A percentile compares a stretch with the other conserved stretches of the same genome.
phyloP scores from a whole-genome alignment of 2,329 filamentous ascomycete species.

The Epichloe sp. region DNA sequence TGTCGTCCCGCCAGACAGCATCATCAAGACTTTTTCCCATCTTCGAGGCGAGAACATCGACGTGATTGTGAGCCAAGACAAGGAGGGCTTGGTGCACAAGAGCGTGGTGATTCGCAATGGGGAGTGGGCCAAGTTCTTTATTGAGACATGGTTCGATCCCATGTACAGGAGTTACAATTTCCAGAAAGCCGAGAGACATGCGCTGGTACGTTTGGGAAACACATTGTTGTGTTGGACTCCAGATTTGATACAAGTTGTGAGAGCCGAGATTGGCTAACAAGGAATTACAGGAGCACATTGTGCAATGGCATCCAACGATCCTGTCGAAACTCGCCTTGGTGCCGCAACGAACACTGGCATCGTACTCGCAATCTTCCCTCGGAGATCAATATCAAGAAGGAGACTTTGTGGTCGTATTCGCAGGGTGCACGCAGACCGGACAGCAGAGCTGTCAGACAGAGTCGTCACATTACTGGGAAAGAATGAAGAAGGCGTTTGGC shows the following conservation, averaged over 20 bases:
- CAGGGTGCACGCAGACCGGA: constrained; percentile 50
- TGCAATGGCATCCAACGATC: constrained; percentile 95
- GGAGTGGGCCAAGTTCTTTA: constrained; percentile 83
- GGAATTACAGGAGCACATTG: constrained; percentile 57
- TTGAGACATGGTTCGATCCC: constrained; percentile 94
- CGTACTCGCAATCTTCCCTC: constrained; percentile 48
- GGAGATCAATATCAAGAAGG: constrained; percentile 65
- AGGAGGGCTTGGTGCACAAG: constrained; percentile 58
- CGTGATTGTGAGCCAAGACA: constrained; percentile 74
- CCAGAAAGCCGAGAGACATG: constrained; percentile 84
- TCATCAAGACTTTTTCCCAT: constrained; percentile 86
- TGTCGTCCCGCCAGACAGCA: constrained; percentile 87
- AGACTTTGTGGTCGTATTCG: constrained; percentile 71
- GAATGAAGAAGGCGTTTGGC: constrained; percentile 31
- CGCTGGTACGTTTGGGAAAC: constrained; percentile 48
- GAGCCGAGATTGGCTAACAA: background rate
- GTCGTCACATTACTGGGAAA: constrained; percentile 39
- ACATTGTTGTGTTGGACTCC: background rate
- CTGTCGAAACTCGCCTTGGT: constrained; percentile 79
- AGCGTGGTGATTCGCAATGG: constrained; percentile 74
- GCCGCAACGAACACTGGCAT: constrained; percentile 74
- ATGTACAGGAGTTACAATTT: constrained; percentile 92
- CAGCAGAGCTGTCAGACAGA: constrained; percentile 58
- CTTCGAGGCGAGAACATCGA: constrained; percentile 68
- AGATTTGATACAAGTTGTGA: background rate